Evolutionary conservation across 106 monocot species (phyloP), one percentile per base, ranked within the genome.

Genomic region (Dactylorhiza incarnata): DNA sequence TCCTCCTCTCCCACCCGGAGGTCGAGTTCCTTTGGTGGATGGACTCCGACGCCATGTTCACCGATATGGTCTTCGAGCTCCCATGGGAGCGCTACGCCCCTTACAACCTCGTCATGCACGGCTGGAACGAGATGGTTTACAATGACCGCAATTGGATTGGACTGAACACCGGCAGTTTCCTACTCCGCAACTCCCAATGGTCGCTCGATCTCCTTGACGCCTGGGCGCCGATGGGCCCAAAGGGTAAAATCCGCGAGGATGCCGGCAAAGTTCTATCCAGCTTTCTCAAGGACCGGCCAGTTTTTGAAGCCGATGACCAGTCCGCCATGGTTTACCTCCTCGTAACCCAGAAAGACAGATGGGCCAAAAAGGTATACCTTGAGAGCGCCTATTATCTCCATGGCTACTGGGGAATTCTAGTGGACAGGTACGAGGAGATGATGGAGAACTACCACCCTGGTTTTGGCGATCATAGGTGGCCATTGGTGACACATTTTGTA

Each of bases 1-100:
- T 96, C 26, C 82, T 96, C 48, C 74, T 93, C 14, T 85, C 90
- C 5, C 95, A 96, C 48, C 95, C 95, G 6, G 95, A 96, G 15
- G 82, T 88, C 11, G 95, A 96, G 90, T 90, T 93, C 80, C 77
- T 96, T 25, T 96, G 95, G 95, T 96, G 95, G 95, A 96, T 96
- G 93, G 95, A 96, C 76, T 82, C 82, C 9, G 95, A 96, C 77
- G 95, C 95, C 47, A 96, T 96, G 95, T 96, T 96, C 87, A 93
- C 92, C 83, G 95, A 96, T 82, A 96, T 96, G 95, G 95, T 90
- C 17, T 96, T 93, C 74, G 95, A 96, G 86, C 83, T 96, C 20
- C 95, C 95, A 1, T 96, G 95, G 95, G 92, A 90, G 63, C 76
- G 95, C 55, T 95, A 87, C 67, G 68, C 48, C 6, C 16, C 80